Percentiles rank a stretch among this genome's conserved stretches.
Evolutionary conservation across 139 green algal species (phyloP).

Genomic region (Dunaliella sp.): DNA sequence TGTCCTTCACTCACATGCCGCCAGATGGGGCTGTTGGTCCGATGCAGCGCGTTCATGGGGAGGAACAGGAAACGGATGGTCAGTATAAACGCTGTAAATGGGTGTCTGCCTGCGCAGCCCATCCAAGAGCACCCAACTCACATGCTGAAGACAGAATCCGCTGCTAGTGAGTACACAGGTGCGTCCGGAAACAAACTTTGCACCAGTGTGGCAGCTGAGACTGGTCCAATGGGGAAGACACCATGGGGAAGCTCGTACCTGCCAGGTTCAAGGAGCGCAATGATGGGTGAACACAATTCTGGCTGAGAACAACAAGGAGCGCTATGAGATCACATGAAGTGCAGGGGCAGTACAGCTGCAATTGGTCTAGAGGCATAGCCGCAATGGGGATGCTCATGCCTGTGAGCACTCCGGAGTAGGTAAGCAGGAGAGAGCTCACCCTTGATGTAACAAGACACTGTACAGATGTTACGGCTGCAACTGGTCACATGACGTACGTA

Average conservation of each 20-base stretch:
- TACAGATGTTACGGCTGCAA: no score
- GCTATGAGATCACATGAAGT: no score
- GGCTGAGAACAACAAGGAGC: no score
- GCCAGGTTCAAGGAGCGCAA: background rate
- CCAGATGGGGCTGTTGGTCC: background rate
- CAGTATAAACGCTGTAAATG: no score
- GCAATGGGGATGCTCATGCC: no score
- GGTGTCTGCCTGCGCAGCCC: background rate
- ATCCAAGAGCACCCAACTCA: background rate
- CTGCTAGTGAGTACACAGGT: slow-evolving; percentile 6
- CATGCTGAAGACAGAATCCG: slow-evolving; percentile 9
- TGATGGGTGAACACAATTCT: slow-evolving; percentile 9
- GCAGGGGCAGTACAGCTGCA: no score
- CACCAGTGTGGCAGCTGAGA: slow-evolving; percentile 2
- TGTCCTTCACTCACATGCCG: background rate
- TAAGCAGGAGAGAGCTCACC: no score
- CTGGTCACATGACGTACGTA: no score
- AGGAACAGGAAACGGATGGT: background rate
- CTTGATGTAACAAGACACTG: no score
- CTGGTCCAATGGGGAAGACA: slow-evolving; percentile 24
- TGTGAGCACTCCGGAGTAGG: no score
- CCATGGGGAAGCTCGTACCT: slow-evolving; percentile 3
- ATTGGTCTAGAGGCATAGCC: no score
- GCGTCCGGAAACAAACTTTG: slow-evolving; percentile 7
- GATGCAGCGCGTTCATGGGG: background rate